Base-by-base conservation (phyloP, 1,284 basidiomycete genomes). In the Inonotus hispidus region DNA sequence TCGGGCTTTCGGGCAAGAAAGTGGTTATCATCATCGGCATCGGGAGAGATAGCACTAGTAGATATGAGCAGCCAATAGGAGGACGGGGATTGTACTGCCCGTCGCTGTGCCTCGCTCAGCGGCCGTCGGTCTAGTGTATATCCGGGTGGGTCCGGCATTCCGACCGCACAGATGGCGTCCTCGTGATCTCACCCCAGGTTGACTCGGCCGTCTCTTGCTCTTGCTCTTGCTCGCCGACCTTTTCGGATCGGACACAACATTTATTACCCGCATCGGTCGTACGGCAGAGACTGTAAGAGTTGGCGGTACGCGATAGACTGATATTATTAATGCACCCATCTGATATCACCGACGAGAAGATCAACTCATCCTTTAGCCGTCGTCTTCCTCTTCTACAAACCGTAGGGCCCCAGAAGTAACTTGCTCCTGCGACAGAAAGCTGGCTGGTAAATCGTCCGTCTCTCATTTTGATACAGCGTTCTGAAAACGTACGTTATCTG, bases 1-100 rank as follows among this genome's bases (percentile, higher is more conserved):
- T 21, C 29, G 46, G 50, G 56, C 8, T 61, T 56, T 55, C 43
- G 53, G 53, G 52, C 37, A 14, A 29, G 47, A 32, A n/a, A 27
- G 25, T 32, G 14, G 14, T n/a, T n/a, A 19, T 43, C 19, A n/a
- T 14, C 41, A n/a, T n/a, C n/a, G n/a, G n/a, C n/a, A n/a, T n/a
- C n/a, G n/a, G 16, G 41, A 16, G 10, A 43, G 41, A 43, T 43
- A 43, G 41, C 52, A 59, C 37, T 32, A 41, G 27, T 19, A 52
- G 50, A 32, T 29, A 52, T 3, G 25, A 27, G 11, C 10, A 52
- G 19, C 50, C 50, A 52, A 52, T 52, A 3, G 27, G 50, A 52
- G 13, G 27, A 11, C 16, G 50, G 11, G 16, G 32, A 52, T 52
- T 52, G 46, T 21, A n/a, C 19, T 21, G 23, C 46, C 13, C 8